Percentiles rank a stretch among this genome's conserved stretches.
phyloP scores from a whole-genome alignment of 257 asterid genomes.

The Nicotiana paniculata region DNA sequence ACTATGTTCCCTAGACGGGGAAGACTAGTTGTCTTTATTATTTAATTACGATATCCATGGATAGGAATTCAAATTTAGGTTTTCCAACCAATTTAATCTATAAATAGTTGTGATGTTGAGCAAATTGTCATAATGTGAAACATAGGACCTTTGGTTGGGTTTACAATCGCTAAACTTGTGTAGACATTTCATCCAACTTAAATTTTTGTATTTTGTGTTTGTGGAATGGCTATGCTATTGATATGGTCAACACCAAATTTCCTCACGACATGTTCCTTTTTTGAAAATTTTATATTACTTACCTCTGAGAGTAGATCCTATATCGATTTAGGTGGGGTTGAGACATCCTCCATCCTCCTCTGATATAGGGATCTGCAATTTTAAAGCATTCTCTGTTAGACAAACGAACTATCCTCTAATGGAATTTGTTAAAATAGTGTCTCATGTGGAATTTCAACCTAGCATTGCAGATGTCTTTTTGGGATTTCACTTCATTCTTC shows the following conservation, averaged over 20 bases:
- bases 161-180: neutral
- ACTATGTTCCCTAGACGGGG: neutral
- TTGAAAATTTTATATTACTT: neutral
- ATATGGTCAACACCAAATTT: neutral
- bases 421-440: constrained; percentile 7
- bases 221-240: neutral
- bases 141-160: neutral
- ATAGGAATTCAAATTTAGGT: neutral
- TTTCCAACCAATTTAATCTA: neutral
- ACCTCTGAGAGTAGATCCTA: neutral
- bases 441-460: neutral
- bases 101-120: neutral
- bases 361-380: neutral
- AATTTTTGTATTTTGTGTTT: neutral
- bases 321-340: neutral
- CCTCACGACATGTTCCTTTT: neutral
- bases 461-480: neutral
- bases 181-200: neutral
- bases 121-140: neutral
- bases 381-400: constrained; percentile 3
- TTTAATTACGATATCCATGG: neutral
- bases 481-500: constrained; percentile 8
- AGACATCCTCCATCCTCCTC: neutral
- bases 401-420: constrained; percentile 19
- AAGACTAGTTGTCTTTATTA: neutral